These are phyloP conservation scores for Metarhizium brunneum DNA, from an alignment of 2,329 filamentous ascomycete genomes.

Conservation along the genomic window DNA sequence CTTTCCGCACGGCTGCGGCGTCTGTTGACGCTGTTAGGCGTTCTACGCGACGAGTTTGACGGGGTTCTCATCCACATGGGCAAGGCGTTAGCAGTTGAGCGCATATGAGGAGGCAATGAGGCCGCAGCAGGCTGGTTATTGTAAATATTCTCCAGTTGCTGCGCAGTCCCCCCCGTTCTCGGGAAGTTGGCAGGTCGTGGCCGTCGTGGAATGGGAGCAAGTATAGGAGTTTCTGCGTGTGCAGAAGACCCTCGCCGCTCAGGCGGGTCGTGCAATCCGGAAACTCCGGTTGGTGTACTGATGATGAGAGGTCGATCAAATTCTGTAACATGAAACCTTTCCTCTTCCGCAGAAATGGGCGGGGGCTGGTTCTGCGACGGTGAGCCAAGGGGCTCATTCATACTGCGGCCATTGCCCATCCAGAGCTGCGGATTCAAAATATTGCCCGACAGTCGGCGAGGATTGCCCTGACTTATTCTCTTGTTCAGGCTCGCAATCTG, in stretches of 20 bases:
- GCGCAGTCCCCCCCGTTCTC: constrained; percentile 34
- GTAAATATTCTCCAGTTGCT: constrained; percentile 47
- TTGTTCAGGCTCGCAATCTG: constrained; percentile 29
- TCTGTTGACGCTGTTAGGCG: constrained; percentile 34
- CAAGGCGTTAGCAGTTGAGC: constrained; percentile 12
- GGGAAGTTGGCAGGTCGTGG: constrained; percentile 28
- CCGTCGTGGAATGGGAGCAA: constrained; percentile 44
- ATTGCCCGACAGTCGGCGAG: constrained; percentile 33
- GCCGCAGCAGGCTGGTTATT: constrained; percentile 21
- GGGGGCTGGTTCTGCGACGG: background rate
- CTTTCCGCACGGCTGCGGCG: constrained; percentile 47
- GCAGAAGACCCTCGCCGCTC: constrained; percentile 21
- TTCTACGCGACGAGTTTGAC: constrained; percentile 24
- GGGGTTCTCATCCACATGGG: constrained; percentile 27
- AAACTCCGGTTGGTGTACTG: constrained; percentile 47
- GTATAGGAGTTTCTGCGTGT: constrained; percentile 34
- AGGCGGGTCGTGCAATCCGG: constrained; percentile 42
- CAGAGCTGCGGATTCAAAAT: constrained; percentile 18
- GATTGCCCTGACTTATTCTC: constrained; percentile 26
- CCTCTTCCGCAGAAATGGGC: background rate
- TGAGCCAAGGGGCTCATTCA: background rate
- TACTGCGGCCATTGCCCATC: background rate
- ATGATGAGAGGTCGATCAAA: constrained; percentile 50
- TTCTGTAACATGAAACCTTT: constrained; percentile 11
- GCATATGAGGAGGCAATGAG: constrained; percentile 4